Percentiles rank a stretch among this genome's conserved stretches.
phyloP scores from a whole-genome alignment of 768 basidiomycete genomes.

The Leccinellum rugosiceps region DNA sequence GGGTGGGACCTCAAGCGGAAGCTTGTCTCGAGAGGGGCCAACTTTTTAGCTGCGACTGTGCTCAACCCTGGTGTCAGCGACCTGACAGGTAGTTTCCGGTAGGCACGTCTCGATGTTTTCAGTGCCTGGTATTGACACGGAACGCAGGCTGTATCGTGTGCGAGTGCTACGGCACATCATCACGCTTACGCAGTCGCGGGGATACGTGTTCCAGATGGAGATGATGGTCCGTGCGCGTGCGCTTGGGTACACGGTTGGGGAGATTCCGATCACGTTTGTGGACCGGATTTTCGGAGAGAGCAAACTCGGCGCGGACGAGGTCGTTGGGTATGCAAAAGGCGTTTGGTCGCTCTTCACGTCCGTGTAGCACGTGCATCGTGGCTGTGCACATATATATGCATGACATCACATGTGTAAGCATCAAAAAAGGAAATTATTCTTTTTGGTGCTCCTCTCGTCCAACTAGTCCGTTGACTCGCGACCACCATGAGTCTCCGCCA shows the following conservation, averaged over 20 bases:
- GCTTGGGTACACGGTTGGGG: slow-evolving; percentile 81
- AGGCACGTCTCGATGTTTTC: slow-evolving; percentile 18
- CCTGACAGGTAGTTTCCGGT: slow-evolving; percentile 89
- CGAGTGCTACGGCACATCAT: slow-evolving; percentile 81
- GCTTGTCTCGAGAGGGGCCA: slow-evolving; percentile 83
- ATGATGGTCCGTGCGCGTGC: slow-evolving; percentile 92
- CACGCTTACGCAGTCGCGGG: slow-evolving; percentile 77
- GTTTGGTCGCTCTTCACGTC: slow-evolving; percentile 77
- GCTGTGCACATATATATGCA: background rate
- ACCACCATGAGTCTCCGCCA: slow-evolving; percentile 65
- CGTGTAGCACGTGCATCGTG: slow-evolving; percentile 42
- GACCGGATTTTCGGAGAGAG: slow-evolving; percentile 93
- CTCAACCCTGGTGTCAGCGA: slow-evolving; percentile 86
- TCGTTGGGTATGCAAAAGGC: slow-evolving; percentile 83
- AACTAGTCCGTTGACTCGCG: slow-evolving; percentile 4
- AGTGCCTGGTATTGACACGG: background rate
- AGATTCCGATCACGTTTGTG: slow-evolving; percentile 93
- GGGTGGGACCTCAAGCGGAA: slow-evolving; percentile 93
- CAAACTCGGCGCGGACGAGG: slow-evolving; percentile 84
- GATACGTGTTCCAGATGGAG: slow-evolving; percentile 98
- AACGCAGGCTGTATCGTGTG: slow-evolving; percentile 65
- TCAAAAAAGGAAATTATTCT: slow-evolving; percentile 7
- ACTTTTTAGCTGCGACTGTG: slow-evolving; percentile 85
- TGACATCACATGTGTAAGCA: slow-evolving; percentile 26
- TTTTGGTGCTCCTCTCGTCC: background rate